Conservation (phyloP, 306 rosid species). For the Albizia julibrissin region DNA sequence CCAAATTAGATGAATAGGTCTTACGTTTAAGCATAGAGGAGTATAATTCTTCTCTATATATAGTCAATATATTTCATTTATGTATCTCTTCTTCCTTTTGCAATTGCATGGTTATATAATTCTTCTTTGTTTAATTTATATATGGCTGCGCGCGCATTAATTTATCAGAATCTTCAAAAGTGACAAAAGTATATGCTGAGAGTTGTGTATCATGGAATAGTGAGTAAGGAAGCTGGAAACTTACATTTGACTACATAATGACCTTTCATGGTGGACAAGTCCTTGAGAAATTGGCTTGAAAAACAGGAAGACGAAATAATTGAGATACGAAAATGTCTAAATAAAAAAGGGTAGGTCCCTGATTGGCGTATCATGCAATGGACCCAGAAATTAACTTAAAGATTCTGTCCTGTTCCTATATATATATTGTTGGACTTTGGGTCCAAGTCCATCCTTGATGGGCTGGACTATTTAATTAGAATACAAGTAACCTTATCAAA, state of each 20-base stretch:
- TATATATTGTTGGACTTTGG: no score
- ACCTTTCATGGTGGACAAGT: constrained; percentile 14
- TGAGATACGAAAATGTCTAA: not conserved
- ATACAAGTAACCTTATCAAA: no score
- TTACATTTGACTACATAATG: not conserved
- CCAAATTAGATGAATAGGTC: no score
- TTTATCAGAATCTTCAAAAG: not conserved
- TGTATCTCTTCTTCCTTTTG: not conserved
- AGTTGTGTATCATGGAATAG: not conserved
- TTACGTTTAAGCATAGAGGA: no score
- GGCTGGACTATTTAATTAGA: no score
- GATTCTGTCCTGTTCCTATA: constrained; percentile 30
- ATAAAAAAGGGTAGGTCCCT: not conserved
- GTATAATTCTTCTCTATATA: not conserved
- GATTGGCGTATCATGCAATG: constrained; percentile 34
- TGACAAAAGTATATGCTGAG: not conserved
- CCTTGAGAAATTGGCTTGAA: not conserved
- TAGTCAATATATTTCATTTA: not conserved
- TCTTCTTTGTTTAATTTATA: not conserved
- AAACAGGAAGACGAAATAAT: not conserved
- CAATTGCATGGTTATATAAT: not conserved
- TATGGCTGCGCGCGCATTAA: not conserved
- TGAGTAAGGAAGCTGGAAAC: not conserved
- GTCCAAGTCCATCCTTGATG: no score
- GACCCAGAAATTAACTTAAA: constrained; percentile 30